Percentiles rank a stretch among this genome's conserved stretches.
These are phyloP conservation scores for Penicillium italicum DNA, from an alignment of 2,329 filamentous ascomycete species.

Conservation along the genomic window DNA sequence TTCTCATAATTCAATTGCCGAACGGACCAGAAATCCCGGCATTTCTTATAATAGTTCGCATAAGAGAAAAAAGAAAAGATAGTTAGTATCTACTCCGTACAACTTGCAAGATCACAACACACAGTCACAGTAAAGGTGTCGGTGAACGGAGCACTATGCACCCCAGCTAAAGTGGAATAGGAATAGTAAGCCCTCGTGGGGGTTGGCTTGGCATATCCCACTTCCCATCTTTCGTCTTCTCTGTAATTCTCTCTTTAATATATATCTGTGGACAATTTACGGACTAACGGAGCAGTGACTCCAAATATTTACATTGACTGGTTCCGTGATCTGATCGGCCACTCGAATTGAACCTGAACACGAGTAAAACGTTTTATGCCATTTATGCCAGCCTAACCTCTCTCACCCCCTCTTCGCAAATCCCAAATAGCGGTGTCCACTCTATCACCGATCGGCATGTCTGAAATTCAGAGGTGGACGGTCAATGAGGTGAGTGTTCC, in stretches of 20 bases:
- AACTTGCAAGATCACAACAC: too few species aligned
- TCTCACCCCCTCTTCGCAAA: constrained; percentile 6
- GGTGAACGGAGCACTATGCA: neutral
- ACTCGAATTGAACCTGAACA: neutral
- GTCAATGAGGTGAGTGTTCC: constrained; percentile 41
- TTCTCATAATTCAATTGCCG: neutral
- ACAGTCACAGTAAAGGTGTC: too few species aligned
- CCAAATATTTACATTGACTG: neutral
- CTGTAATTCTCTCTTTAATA: neutral
- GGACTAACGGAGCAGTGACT: neutral
- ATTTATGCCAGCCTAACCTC: constrained; percentile 3
- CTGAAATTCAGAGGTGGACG: constrained; percentile 44
- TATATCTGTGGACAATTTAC: neutral
- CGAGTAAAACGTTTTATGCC: neutral
- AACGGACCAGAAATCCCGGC: neutral
- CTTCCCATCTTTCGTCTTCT: neutral
- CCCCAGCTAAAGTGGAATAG: neutral
- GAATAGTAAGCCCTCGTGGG: neutral
- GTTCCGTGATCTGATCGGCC: neutral
- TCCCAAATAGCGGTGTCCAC: constrained; percentile 20
- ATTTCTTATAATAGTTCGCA: constrained; percentile 5
- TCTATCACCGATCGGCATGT: constrained; percentile 26
- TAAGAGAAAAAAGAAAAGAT: neutral
- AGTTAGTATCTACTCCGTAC: neutral
- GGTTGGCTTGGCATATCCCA: constrained; percentile 1